Percentiles rank a stretch among this genome's conserved stretches.
Conservation (phyloP, 108 stramenopile species). For the Seminavis robusta region DNA sequence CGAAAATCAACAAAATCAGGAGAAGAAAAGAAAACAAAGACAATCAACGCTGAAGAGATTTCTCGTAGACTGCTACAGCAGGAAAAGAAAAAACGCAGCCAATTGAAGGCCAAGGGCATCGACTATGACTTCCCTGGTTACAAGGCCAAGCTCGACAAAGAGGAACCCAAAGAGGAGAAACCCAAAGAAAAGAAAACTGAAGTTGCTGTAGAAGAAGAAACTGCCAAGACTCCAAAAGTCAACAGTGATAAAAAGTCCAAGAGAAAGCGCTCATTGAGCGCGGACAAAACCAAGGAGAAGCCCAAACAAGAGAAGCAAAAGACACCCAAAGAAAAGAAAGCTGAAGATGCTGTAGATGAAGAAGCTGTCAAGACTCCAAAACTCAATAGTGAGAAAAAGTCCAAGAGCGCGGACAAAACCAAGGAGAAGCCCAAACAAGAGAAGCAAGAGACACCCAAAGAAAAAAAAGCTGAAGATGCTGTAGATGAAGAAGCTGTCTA, state of each 20-base stretch:
- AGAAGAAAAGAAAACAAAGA: constrained; percentile 37
- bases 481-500: background rate
- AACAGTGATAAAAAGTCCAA: too few species aligned
- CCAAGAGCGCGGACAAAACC: too few species aligned
- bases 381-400: background rate
- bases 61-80: constrained; percentile 55
- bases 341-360: background rate
- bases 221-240: too few species aligned
- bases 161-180: constrained; percentile 4
- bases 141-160: constrained; percentile 32
- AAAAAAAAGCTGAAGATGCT: background rate
- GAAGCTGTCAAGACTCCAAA: background rate
- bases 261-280: too few species aligned
- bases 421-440: constrained; percentile 3
- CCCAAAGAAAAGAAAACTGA: background rate
- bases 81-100: constrained; percentile 68
- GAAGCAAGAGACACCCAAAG: background rate
- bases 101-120: constrained; percentile 71
- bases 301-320: constrained; percentile 1
- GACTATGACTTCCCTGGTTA: constrained; percentile 90
- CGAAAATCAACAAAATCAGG: constrained; percentile 32
- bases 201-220: background rate
- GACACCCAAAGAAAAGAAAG: background rate
- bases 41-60: constrained; percentile 42
- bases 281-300: background rate